phyloP scores from a whole-genome alignment of 352 stramenopile species.

The Phytopythium boreale region DNA sequence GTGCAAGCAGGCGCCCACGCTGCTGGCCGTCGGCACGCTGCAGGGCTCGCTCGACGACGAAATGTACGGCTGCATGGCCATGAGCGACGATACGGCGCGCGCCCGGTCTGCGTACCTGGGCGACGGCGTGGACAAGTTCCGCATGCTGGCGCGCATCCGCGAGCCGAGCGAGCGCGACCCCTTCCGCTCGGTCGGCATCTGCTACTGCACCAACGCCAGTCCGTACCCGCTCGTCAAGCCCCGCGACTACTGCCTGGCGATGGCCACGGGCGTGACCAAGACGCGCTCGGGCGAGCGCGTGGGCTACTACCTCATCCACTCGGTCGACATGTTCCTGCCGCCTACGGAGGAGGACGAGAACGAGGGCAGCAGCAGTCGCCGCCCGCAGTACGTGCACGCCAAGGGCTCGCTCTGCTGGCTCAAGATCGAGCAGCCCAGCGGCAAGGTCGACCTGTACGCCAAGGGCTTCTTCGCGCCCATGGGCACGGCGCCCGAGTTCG shows the following conservation, averaged over 20 bases:
- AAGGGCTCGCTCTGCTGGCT: slow-evolving; percentile 42
- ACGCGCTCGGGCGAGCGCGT: slow-evolving; percentile 46
- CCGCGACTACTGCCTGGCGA: slow-evolving; percentile 35
- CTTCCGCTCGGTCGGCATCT: slow-evolving; percentile 51
- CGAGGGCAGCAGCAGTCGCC: slow-evolving; percentile 1
- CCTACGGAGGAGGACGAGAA: slow-evolving; percentile 15
- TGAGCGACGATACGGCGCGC: slow-evolving; percentile 35
- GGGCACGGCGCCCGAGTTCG: slow-evolving; percentile 23
- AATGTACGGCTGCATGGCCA: slow-evolving; percentile 53
- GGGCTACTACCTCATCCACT: slow-evolving; percentile 46
- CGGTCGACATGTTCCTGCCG: slow-evolving; percentile 43
- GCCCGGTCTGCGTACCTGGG: slow-evolving; percentile 28
- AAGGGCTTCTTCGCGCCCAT: slow-evolving; percentile 33
- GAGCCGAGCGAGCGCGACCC: slow-evolving; percentile 37
- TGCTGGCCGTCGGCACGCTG: slow-evolving; percentile 39
- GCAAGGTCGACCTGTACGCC: slow-evolving; percentile 43
- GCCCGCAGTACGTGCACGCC: slow-evolving; percentile 25
- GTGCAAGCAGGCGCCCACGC: slow-evolving; percentile 29
- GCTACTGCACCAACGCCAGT: slow-evolving; percentile 31
- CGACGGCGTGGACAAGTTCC: slow-evolving; percentile 29
- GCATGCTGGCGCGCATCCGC: slow-evolving; percentile 38
- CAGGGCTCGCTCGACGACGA: slow-evolving; percentile 39
- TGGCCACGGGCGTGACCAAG: slow-evolving; percentile 38
- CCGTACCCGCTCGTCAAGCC: slow-evolving; percentile 30
- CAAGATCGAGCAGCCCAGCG: slow-evolving; percentile 27